These are phyloP conservation scores for Pythium sp. DNA, from an alignment of 352 stramenopile genomes.

Conservation along the genomic window DNA sequence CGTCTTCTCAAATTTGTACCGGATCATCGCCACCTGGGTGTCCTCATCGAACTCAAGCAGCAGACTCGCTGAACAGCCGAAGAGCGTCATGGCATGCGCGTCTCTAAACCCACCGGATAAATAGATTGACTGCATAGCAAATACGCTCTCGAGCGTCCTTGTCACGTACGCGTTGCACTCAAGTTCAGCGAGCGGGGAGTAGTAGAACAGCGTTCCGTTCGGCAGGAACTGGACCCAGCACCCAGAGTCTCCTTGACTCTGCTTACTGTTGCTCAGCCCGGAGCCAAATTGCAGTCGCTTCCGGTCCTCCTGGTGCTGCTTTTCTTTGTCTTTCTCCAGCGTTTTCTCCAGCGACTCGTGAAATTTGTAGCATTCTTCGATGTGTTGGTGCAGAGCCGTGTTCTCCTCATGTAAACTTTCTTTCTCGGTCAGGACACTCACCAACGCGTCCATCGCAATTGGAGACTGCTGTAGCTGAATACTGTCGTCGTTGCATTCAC, in stretches of 20 bases:
- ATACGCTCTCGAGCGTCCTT: not conserved
- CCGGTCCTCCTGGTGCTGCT: not conserved
- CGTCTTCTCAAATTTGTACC: conserved; percentile 13
- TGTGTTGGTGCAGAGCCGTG: conserved; percentile 25
- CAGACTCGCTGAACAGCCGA: not conserved
- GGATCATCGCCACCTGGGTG: not conserved
- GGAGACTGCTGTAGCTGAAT: not conserved
- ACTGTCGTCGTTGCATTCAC: not conserved
- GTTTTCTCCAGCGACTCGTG: conserved; percentile 12
- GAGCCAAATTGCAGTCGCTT: not conserved
- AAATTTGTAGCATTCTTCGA: conserved; percentile 27
- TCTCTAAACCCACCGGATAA: not conserved
- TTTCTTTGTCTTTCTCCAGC: not conserved
- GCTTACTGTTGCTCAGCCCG: not conserved
- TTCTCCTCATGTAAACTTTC: conserved; percentile 34
- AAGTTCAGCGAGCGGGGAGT: conserved; percentile 28
- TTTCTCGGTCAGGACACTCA: conserved; percentile 2
- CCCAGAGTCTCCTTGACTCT: not conserved
- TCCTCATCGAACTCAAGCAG: not conserved
- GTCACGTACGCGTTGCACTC: conserved; percentile 19
- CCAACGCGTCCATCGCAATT: conserved; percentile 3
- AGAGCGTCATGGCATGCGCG: not conserved
- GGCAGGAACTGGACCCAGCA: conserved; percentile 2
- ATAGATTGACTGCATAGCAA: not conserved
- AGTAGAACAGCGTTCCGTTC: conserved; percentile 35